Percentiles rank a stretch among this genome's conserved stretches.
Evolutionary conservation across 208 protist genomes (phyloP).

Genomic region (Acanthamoeba royreba): DNA sequence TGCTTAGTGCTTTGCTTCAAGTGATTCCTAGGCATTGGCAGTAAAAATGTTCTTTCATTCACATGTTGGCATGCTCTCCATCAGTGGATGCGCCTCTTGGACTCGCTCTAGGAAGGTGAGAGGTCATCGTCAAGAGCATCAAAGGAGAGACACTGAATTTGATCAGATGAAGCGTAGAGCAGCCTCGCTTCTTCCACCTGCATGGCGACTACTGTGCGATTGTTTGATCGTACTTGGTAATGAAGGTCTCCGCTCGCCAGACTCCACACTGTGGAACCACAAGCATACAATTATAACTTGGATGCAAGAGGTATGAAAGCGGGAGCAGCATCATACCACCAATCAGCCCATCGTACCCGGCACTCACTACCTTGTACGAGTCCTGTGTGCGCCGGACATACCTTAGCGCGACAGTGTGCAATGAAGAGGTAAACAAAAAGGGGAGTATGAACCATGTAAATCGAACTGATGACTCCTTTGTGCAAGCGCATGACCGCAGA

Average conservation of each 20-base stretch:
- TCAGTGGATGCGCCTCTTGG: no score
- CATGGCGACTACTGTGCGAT: no score
- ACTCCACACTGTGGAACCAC: neutral
- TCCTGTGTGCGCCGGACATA: neutral
- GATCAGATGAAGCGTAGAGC: no score
- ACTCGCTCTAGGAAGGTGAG: no score
- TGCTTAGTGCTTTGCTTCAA: no score
- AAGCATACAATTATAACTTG: neutral
- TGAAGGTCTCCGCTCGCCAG: neutral
- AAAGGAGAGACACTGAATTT: no score
- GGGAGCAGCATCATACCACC: neutral
- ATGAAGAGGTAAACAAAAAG: neutral
- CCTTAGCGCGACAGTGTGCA: neutral
- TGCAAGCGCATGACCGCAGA: neutral
- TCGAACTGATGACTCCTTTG: neutral
- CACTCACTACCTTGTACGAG: neutral
- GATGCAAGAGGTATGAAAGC: neutral
- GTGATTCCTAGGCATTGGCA: no score
- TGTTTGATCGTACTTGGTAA: no score
- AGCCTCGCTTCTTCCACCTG: no score
- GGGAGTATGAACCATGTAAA: neutral
- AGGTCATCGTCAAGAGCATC: no score
- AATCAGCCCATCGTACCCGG: neutral
- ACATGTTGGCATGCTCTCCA: no score
- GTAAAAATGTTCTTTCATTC: no score